Conservation (phyloP, 2,329 filamentous ascomycete genomes). For the Alternaria arbusti region DNA sequence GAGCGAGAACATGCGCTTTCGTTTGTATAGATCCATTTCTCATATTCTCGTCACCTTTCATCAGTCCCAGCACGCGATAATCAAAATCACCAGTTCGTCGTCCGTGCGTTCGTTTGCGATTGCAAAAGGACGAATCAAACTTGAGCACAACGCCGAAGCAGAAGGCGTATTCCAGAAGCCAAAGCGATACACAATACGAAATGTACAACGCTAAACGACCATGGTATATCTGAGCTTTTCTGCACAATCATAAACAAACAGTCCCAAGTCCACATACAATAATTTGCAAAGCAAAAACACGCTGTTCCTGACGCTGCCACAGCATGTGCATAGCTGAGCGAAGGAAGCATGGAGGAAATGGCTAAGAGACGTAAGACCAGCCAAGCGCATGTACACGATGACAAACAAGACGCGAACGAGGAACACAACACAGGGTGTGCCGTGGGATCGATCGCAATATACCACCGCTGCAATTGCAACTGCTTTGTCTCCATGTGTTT, state of each 20-base stretch:
- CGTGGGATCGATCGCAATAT: neutral
- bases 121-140: neutral
- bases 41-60: neutral
- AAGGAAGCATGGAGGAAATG: neutral
- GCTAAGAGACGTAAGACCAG: neutral
- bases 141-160: conserved; percentile 5
- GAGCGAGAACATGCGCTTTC: neutral
- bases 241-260: neutral
- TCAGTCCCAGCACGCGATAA: neutral
- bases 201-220: conserved; percentile 15
- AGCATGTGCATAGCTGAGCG: neutral
- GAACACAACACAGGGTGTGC: neutral
- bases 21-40: neutral
- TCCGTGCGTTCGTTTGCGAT: neutral
- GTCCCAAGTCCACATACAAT: neutral
- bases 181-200: conserved; percentile 5
- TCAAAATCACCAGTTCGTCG: neutral
- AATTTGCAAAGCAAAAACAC: neutral
- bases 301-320: neutral
- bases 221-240: conserved; percentile 32
- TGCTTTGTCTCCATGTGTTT: neutral
- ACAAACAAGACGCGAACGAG: neutral
- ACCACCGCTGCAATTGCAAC: neutral
- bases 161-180: conserved; percentile 8
- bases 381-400: neutral